A percentile compares a stretch with the other conserved stretches of the same genome.
These are phyloP conservation scores for Lactuca sativa DNA, from an alignment of 129 eudicot genomes.

Conservation along the genomic window DNA sequence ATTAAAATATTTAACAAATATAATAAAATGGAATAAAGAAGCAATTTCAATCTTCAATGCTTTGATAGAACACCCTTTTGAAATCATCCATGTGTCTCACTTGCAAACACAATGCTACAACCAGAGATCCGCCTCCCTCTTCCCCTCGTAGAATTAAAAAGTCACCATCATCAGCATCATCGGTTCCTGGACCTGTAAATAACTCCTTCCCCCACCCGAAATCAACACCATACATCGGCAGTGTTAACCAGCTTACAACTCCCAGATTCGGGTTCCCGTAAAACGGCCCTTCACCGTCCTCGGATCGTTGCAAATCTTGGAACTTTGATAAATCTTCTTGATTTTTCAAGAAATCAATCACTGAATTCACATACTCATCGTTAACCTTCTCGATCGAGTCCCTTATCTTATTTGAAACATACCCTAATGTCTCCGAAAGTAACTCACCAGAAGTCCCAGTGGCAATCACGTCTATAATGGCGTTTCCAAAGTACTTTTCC, in stretches of 20 bases:
- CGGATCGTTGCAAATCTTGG: constrained; percentile 38
- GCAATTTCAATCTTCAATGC: constrained; percentile 25
- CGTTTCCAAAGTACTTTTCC: constrained; percentile 57
- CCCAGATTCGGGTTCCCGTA: constrained; percentile 51
- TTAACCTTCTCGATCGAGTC: constrained; percentile 41
- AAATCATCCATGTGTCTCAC: constrained; percentile 39
- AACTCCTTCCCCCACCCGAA: constrained; percentile 65
- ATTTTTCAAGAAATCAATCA: constrained; percentile 48
- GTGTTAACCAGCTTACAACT: constrained; percentile 50
- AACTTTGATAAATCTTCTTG: constrained; percentile 44
- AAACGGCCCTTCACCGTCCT: constrained; percentile 29
- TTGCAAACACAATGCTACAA: constrained; percentile 38
- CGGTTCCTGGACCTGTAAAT: constrained; percentile 33
- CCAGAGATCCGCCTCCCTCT: constrained; percentile 32
- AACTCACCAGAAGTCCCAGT: constrained; percentile 41
- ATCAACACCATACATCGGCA: constrained; percentile 47
- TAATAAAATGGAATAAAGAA: constrained; percentile 18
- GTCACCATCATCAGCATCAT: constrained; percentile 42
- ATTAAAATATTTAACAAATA: constrained; percentile 6
- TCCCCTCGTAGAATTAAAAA: constrained; percentile 35
- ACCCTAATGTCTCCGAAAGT: constrained; percentile 39
- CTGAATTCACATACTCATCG: constrained; percentile 41
- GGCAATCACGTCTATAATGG: constrained; percentile 51
- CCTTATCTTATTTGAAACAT: constrained; percentile 42
- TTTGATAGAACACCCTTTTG: constrained; percentile 36